Percentiles rank a stretch among this genome's conserved stretches.
These are phyloP conservation scores for Trichoderma koningiopsis DNA, from an alignment of 2,329 filamentous ascomycete genomes.

Conservation along the genomic window DNA sequence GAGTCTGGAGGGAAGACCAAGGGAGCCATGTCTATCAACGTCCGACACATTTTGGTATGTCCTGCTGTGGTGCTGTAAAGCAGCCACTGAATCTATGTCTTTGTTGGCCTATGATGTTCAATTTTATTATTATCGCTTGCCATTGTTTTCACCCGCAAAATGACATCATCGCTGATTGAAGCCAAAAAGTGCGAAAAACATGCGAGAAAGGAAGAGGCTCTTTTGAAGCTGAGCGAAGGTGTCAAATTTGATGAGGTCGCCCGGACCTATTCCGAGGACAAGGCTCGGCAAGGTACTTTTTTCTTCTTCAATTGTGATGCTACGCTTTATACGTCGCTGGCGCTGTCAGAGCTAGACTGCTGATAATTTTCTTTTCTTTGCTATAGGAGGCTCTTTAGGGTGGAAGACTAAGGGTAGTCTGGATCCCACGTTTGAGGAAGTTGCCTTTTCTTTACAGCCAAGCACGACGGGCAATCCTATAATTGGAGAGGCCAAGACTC, in stretches of 20 bases:
- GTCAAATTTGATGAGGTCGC: conserved; percentile 76
- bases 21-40: conserved; percentile 70
- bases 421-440: conserved; percentile 69
- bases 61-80: not conserved
- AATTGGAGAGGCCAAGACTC: conserved; percentile 71
- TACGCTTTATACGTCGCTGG: too few relatives aligned
- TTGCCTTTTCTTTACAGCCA: conserved; percentile 68
- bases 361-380: not conserved
- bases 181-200: conserved; percentile 69
- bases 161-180: not conserved
- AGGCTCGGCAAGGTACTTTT: conserved; percentile 63
- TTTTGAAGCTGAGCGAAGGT: conserved; percentile 67
- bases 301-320: not conserved
- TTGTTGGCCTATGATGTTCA: not conserved
- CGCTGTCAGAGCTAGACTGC: not conserved
- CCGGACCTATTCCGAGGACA: conserved; percentile 73
- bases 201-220: conserved; percentile 74
- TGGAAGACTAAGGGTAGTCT: conserved; percentile 72
- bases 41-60: conserved; percentile 68
- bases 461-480: conserved; percentile 67
- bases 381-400: conserved; percentile 66
- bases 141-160: not conserved
- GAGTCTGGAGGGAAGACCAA: conserved; percentile 45
- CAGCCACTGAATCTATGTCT: not conserved
- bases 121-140: not conserved